Percentiles rank a stretch among this genome's conserved stretches.
These are phyloP conservation scores for Barnettozyma sp. DNA, from an alignment of 805 yeast species.

Conservation along the genomic window DNA sequence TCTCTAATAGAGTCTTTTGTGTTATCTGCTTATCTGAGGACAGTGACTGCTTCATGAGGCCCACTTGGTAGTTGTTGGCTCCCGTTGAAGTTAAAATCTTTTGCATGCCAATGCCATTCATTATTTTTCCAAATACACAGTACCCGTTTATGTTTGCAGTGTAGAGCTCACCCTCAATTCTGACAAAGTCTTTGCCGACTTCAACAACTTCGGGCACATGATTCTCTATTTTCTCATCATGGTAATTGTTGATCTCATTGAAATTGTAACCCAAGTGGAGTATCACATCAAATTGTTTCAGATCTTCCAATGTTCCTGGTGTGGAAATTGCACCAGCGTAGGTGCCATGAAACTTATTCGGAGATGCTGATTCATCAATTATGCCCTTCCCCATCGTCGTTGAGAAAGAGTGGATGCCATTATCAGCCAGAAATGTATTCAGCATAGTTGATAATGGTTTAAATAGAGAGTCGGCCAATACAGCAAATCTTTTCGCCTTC, in stretches of 20 bases:
- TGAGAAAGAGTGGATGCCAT: constrained; percentile 22
- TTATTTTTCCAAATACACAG: constrained; percentile 14
- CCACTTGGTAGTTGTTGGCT: constrained; percentile 1
- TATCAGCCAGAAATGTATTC: constrained; percentile 36
- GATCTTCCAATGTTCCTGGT: constrained; percentile 37
- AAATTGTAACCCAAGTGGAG: constrained; percentile 60
- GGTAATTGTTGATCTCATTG: constrained; percentile 47
- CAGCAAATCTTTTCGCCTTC: constrained; percentile 48
- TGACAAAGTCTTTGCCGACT: constrained; percentile 23
- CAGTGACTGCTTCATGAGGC: neutral
- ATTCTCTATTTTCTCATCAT: constrained; percentile 7
- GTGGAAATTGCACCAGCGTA: constrained; percentile 55
- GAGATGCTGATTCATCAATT: constrained; percentile 35
- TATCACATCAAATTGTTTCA: constrained; percentile 51
- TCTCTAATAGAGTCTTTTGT: constrained; percentile 45
- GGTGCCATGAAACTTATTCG: constrained; percentile 55
- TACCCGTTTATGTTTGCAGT: constrained; percentile 15
- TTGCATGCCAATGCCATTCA: constrained; percentile 8
- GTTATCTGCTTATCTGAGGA: constrained; percentile 21
- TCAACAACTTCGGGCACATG: constrained; percentile 18
- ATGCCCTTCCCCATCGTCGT: constrained; percentile 15
- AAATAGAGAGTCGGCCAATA: constrained; percentile 67
- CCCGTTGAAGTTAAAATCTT: constrained; percentile 12
- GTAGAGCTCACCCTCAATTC: constrained; percentile 14
- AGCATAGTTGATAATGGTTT: constrained; percentile 36